These are phyloP conservation scores for Rhodosporidiobolus odoratus DNA, from an alignment of 768 basidiomycete genomes.

Conservation along the genomic window DNA sequence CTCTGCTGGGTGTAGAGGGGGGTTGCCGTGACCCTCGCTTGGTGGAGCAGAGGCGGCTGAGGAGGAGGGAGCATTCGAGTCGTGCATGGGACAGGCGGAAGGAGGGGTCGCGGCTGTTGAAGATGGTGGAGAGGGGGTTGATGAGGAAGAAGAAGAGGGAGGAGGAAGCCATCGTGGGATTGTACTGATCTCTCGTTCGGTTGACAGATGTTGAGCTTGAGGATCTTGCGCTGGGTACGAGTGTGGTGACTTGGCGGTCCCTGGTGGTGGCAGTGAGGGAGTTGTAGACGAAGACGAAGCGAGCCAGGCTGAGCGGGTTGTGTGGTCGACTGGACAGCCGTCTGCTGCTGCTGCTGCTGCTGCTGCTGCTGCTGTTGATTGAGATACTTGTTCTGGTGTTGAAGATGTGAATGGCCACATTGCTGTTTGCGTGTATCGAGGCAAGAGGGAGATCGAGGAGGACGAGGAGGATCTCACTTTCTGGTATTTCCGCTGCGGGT, in stretches of 20 bases:
- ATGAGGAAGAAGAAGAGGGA: background rate
- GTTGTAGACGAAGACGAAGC: constrained; percentile 4
- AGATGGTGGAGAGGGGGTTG: background rate
- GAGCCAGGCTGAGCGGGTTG: constrained; percentile 52
- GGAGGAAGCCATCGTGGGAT: constrained; percentile 60
- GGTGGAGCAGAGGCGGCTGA: too few relatives aligned
- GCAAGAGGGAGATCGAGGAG: background rate
- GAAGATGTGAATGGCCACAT: constrained; percentile 37
- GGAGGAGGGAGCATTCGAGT: constrained; percentile 4
- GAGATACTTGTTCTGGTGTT: too few relatives aligned
- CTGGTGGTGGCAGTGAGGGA: too few relatives aligned
- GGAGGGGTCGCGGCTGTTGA: constrained; percentile 5
- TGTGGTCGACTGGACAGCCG: constrained; percentile 64
- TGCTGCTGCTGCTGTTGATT: background rate
- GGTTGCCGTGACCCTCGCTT: too few relatives aligned
- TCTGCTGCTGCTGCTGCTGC: background rate
- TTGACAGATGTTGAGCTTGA: constrained; percentile 54
- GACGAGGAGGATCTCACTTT: too few relatives aligned
- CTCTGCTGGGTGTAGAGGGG: constrained; percentile 10
- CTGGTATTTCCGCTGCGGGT: too few relatives aligned
- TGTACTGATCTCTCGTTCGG: constrained; percentile 73
- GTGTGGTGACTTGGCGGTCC: constrained; percentile 23
- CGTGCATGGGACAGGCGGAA: constrained; percentile 28
- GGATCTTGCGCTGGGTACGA: constrained; percentile 22
- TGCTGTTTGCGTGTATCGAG: too few relatives aligned